Base-by-base conservation (phyloP, 257 asterid genomes). In the Haberlea rhodopensis region DNA sequence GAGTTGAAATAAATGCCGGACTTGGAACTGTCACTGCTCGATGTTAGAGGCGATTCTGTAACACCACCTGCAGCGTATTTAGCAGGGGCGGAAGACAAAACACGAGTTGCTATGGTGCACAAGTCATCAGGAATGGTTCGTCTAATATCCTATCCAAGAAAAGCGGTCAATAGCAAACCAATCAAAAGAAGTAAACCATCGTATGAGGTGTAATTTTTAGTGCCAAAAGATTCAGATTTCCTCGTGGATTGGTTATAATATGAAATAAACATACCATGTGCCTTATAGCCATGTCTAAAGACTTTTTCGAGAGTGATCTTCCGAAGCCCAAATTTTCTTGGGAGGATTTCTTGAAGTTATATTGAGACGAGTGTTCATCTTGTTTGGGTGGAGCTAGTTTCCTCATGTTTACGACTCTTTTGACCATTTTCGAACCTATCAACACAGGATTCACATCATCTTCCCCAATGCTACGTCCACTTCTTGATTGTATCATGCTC, bases 351-450 rank as follows among this genome's bases (percentile, higher is more conserved):
- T 69, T 76, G 13, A 69, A 21, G 60, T 72, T 81, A 4, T 79
- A 78, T 4, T 68, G 51, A 70, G 78, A 66, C 19, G 63, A 43
- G 20, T 65, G 66, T 9, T 64, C 82, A 10, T 82, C 88, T 60
- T 67, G 84, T 59, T 87, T 90, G 0, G 97, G 91, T 28, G 97
- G 97, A 68, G 88, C 97, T 32, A 90, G 73, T 75, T 85, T 90
- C 79, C 97, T 82, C 95, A 87, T 90, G 81, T 87, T 87, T 52
- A 90, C 97, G 4, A 90, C 97, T 69, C 95, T 70, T 53, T 87
- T 88, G 10, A 90, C 97, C 97, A 90, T 90, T 45, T 87, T 68
- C 1, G 97, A 79, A 29, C 97, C 95, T 54, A 85, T 79, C 62
- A 83, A 62, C 16, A 87, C 82, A 13, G 97, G 97, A 53, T 90